Conservation (phyloP, 2,329 filamentous ascomycete genomes). For the Ophiognomonia clavigignenti-juglandacearum region DNA sequence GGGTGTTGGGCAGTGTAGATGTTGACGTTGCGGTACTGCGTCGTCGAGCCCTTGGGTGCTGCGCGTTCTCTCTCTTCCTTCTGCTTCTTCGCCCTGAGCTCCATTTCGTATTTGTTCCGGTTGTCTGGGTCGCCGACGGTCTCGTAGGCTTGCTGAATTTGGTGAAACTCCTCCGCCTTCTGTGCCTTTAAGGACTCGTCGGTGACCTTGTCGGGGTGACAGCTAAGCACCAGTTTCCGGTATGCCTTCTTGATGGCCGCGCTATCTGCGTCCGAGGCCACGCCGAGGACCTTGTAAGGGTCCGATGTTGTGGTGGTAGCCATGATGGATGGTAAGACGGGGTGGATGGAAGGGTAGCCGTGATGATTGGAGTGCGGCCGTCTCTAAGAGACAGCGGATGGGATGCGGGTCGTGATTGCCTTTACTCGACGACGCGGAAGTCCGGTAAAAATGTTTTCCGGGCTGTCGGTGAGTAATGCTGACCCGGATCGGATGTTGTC, state of each 20-base stretch:
- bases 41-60: conserved; percentile 38
- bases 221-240: conserved; percentile 81
- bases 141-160: conserved; percentile 90
- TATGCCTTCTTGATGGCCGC: conserved; percentile 73
- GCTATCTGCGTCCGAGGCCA: conserved; percentile 66
- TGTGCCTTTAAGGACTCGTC: conserved; percentile 69
- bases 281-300: conserved; percentile 73
- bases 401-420: conserved; percentile 8
- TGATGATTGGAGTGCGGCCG: conserved; percentile 10
- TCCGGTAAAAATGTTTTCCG: conserved; percentile 5
- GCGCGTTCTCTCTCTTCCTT: conserved; percentile 46
- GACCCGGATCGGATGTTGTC: conserved; percentile 8
- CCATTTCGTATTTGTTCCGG: conserved; percentile 72
- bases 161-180: conserved; percentile 85
- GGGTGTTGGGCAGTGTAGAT: conserved; percentile 48
- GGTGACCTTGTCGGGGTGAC: conserved; percentile 87
- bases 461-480: conserved; percentile 7
- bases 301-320: conserved; percentile 54
- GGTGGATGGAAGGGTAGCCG: conserved; percentile 1
- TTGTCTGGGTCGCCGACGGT: conserved; percentile 73
- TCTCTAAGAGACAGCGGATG: conserved; percentile 10
- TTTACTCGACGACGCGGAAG: neutral
- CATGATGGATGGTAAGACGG: conserved; percentile 30
- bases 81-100: conserved; percentile 62
- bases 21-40: conserved; percentile 33